phyloP scores from a whole-genome alignment of 345 rosid species.

The Camelina sativa region DNA sequence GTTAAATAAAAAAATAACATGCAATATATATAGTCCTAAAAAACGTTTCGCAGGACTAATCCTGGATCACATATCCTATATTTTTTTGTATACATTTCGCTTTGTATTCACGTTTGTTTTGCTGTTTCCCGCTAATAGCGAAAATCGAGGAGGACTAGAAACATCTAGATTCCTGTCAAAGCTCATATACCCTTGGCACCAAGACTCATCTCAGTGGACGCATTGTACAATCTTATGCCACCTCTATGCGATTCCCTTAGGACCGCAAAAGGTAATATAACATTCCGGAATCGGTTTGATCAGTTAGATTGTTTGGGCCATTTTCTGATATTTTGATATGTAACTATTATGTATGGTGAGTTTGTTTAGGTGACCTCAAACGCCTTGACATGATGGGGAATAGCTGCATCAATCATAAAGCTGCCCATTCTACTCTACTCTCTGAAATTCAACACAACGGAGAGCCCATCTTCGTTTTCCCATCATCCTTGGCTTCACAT shows the following conservation, averaged over 20 bases:
- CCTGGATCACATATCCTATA: too few species aligned
- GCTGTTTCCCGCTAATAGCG: constrained; percentile 53
- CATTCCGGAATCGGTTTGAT: background rate
- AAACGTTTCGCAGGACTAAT: too few species aligned
- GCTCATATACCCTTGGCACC: constrained; percentile 67
- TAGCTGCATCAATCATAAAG: constrained; percentile 42
- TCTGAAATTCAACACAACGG: constrained; percentile 68
- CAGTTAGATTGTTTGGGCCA: constrained; percentile 3
- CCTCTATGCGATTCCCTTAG: constrained; percentile 61
- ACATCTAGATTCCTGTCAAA: constrained; percentile 76
- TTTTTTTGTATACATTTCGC: too few species aligned
- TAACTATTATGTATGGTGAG: constrained; percentile 1
- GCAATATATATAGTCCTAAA: too few species aligned
- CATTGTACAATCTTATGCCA: constrained; percentile 85
- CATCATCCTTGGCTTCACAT: constrained; percentile 40
- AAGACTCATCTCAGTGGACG: constrained; percentile 56
- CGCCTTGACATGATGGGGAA: constrained; percentile 82
- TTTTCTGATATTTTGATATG: background rate
- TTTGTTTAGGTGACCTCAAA: constrained; percentile 60
- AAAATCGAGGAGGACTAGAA: constrained; percentile 85
- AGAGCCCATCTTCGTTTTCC: constrained; percentile 61
- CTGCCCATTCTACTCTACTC: constrained; percentile 48
- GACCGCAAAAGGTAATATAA: constrained; percentile 57
- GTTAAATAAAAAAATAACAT: too few species aligned
- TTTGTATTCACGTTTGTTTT: constrained; percentile 6